Conservation (phyloP, 2,329 filamentous ascomycete genomes). For the Neonectria neomacrospora region DNA sequence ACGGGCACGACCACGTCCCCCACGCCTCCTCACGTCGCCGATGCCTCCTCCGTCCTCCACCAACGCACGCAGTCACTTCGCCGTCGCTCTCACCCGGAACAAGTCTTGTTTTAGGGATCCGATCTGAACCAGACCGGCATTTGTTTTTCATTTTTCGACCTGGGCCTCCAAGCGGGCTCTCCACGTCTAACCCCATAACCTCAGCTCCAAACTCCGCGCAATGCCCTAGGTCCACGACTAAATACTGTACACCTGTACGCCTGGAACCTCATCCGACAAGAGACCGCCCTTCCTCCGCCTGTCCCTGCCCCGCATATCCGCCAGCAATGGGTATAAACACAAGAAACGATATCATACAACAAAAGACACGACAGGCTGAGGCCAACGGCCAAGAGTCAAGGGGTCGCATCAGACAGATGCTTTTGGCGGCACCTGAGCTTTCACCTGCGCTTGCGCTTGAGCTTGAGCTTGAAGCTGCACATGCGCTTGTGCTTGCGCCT, state of each 20-base stretch:
- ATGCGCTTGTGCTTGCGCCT: conserved; percentile 45
- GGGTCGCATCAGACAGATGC: conserved; percentile 21
- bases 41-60: neutral
- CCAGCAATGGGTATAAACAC: conserved; percentile 45
- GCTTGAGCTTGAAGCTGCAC: conserved; percentile 37
- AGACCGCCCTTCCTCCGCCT: conserved; percentile 21
- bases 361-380: conserved; percentile 10
- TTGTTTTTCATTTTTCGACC: conserved; percentile 42
- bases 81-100: neutral
- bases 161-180: conserved; percentile 40
- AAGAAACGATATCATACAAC: conserved; percentile 43
- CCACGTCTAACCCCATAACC: conserved; percentile 42
- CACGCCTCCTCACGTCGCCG: neutral
- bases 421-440: conserved; percentile 37
- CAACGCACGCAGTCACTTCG: conserved; percentile 15
- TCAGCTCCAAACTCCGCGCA: conserved; percentile 53
- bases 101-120: conserved; percentile 15
- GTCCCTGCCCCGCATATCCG: conserved; percentile 13
- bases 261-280: conserved; percentile 26
- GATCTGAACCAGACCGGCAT: conserved; percentile 34
- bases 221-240: conserved; percentile 45
- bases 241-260: conserved; percentile 39
- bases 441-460: conserved; percentile 19
- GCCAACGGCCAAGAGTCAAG: conserved; percentile 5
- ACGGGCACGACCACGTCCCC: conserved; percentile 14